Base-by-base conservation (phyloP, 2,329 filamentous ascomycete species). In the Aspergillus phoenicis region DNA sequence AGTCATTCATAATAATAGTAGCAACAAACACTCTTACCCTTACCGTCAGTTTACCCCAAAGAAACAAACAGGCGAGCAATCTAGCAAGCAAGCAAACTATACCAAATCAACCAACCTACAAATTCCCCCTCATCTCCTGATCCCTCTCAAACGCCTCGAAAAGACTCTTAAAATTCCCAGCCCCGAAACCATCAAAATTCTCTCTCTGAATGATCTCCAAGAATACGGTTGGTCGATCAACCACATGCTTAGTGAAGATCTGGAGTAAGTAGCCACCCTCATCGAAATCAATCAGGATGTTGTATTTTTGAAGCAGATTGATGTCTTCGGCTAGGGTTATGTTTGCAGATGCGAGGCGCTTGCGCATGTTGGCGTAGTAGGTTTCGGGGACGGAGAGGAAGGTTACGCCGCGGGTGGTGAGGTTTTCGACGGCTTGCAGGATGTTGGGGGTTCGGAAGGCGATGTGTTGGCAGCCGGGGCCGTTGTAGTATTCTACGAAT, bases 201-300 rank as follows among this genome's bases (percentile, higher is more conserved):
- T 94, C 89, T 53, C 92, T 82, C 82, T 96, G 91, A 68, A 97
- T 97, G 68, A 97, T 93, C 84, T 97, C 92, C 63, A 96, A 85
- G 73, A 97, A 97, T 39, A 97, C 92, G 4, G 92, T 97, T 30
- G 93, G 93, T 17, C 93, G 86, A 78, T 96, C 92, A 84, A 95
- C 89, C 66, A 97, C 78, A 63, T 93, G 93, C 84, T 91, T 91
- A 39, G 88, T 89, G 76, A 91, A 91, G 41, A 91, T 82, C 73
- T 87, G 85, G 64, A 88, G 68, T 66, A 97, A 77, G 75, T 97
- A 97, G 0, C 93, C 93, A 17, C 85, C 86, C 82, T 96, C 91
- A 69, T 97, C 93, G 68, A 97, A 97, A 78, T 97, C 93, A 67
- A 97, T 92, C 65, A 97, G 80, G 69, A 97, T 94, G 75, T 92